Evolutionary conservation across 768 basidiomycete species (phyloP), one percentile per base, ranked within the genome.

Genomic region (Coprinopsis strossmayeri): DNA sequence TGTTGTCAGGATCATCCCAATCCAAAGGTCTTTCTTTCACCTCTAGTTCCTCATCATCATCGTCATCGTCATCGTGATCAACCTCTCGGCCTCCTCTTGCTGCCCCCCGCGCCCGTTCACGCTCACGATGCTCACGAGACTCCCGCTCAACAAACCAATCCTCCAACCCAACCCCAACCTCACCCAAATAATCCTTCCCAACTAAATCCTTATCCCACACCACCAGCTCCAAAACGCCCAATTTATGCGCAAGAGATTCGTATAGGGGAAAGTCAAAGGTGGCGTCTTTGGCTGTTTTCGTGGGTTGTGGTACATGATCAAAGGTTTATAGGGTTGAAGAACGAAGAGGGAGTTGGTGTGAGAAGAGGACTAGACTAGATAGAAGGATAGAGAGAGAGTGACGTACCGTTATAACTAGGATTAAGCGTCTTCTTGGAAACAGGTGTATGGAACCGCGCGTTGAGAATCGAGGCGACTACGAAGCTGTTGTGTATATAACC

Each of bases 171-270:
- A 97, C 55, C 0, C 84, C 77, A 3, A 79, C 77, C 64, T 99
- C 95, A 13, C 96, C 96, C 13, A 99, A 74, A 62, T 96, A 99
- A 38, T 97, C 95, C 68, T 93, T 96, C 58, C 74, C 78, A 58
- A 92, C 63, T 55, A 89, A 70, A 64, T 97, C 94, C 69, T 86
- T 92, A 66, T 94, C 93, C 94, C 95, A 99, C 0, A 93, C 74
- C 11, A 96, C 83, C 27, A 91, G 70, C 64, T 97, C 93, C 35
- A 97, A 57, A 1, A 76, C 80, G 27, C 87, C 85, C 3, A 89
- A 73, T 38, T 72, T 71, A 55, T 87, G 85, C 0, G 84, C 82
- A 23, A 87, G 74, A 13, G 83, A 86, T 15, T 86, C 72, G 56
- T 87, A 89, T 15, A 96, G 73, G 0, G 91, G 87, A 56, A 94